Evolutionary conservation across 495 filamentous ascomycete genomes (phyloP), one percentile per base, ranked within the genome.

Genomic region (Venustampulla echinocandica): DNA sequence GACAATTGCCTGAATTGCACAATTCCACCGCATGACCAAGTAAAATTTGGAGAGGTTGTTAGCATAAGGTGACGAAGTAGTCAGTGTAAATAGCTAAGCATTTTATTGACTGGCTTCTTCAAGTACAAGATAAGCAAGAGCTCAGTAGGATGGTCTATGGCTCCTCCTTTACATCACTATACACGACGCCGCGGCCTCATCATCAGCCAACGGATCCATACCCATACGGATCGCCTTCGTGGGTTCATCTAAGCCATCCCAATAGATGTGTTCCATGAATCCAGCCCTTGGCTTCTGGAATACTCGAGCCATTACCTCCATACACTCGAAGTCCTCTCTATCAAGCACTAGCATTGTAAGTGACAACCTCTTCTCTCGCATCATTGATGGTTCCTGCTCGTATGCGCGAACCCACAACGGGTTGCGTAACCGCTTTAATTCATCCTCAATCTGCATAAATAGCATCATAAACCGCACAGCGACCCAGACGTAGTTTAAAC

Each of bases 251-350:
- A 64, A 41, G 35, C 59, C 55, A 19, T 60, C 44, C 63, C 61
- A 66, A 49, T 66, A 64, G n/a, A 66, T 60, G 42, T 50, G 46
- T 10, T 53, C 39, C 53, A 57, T 46, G n/a, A 56, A 57, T 23
- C 60, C 57, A 13, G 43, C 13, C 21, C 55, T 50, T 7, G 48
- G 47, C 10, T 49, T 57, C 32, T 61, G 43, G 38, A 66, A 60
- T 13, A 13, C 38, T 33, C 49, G 27, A 14, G 64, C 62, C 46
- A 66, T 59, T 13, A 62, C 47, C 13, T 35, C 28, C 44, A 64
- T 35, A 32, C 60, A 64, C 28, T 66, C 59, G 5, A 59, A 53
- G 22, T 64, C 62, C 28, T 57, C 48, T 37, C 41, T 17, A 4
- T 22, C 18, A 17, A 64, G 44, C 10, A 55, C 59, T 2, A 54